A percentile compares a stretch with the other conserved stretches of the same genome.
phyloP scores from a whole-genome alignment of 1,284 basidiomycete genomes.

The Cutaneotrichosporon sp. region DNA sequence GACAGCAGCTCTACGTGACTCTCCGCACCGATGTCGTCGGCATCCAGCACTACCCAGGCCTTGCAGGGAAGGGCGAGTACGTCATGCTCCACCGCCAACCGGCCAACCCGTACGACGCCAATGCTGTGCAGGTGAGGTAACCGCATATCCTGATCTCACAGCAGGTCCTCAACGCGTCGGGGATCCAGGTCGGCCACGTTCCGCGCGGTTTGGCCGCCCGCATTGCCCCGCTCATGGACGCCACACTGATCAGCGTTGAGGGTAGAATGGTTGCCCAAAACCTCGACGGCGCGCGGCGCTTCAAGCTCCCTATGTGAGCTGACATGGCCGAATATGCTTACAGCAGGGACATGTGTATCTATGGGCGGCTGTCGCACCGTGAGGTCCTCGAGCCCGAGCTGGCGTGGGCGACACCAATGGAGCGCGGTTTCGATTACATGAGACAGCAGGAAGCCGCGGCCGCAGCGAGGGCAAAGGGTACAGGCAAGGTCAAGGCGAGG shows the following conservation, averaged over 20 bases:
- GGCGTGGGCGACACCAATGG: constrained; percentile 69
- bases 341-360: constrained; percentile 61
- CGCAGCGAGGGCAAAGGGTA: constrained; percentile 11
- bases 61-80: constrained; percentile 74
- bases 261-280: constrained; percentile 59
- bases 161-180: constrained; percentile 71
- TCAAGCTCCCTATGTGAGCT: constrained; percentile 62
- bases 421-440: constrained; percentile 56
- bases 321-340: background rate
- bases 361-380: constrained; percentile 60
- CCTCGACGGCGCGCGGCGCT: constrained; percentile 49
- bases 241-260: constrained; percentile 64
- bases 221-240: constrained; percentile 71
- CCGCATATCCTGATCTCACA: constrained; percentile 53
- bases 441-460: constrained; percentile 25
- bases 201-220: constrained; percentile 61
- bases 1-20: constrained; percentile 63
- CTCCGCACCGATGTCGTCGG: constrained; percentile 69
- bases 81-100: constrained; percentile 72
- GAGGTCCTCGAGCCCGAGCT: constrained; percentile 64
- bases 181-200: constrained; percentile 74
- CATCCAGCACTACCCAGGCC: constrained; percentile 75
- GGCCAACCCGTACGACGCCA: constrained; percentile 66
- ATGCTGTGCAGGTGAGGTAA: constrained; percentile 37
- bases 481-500: constrained; percentile 15